A percentile compares a stretch with the other conserved stretches of the same genome.
Evolutionary conservation across 2,329 filamentous ascomycete species (phyloP).

Genomic region (Mycocentrospora acerina): DNA sequence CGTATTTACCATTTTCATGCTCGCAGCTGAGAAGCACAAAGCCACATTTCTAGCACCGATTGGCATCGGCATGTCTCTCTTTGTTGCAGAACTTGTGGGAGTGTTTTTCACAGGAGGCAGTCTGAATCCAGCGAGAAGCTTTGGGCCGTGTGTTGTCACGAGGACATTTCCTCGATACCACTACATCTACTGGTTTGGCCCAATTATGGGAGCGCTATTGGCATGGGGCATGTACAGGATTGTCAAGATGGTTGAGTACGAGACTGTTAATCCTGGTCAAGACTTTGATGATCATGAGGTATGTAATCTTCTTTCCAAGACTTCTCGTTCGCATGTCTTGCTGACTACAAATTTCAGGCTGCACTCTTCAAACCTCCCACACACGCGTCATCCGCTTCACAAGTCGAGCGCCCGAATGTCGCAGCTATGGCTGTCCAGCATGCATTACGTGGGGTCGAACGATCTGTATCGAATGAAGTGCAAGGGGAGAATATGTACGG

Average conservation of each 20-base stretch:
- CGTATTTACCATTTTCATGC: slow-evolving; percentile 55
- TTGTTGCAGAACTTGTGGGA: slow-evolving; percentile 58
- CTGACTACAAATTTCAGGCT: slow-evolving; percentile 11
- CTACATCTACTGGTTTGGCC: slow-evolving; percentile 48
- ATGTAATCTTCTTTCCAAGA: background rate
- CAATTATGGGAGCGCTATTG: slow-evolving; percentile 38
- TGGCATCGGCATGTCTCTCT: slow-evolving; percentile 70
- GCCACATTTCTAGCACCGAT: slow-evolving; percentile 71
- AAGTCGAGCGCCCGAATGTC: slow-evolving; percentile 37
- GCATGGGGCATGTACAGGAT: slow-evolving; percentile 44
- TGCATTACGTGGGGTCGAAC: slow-evolving; percentile 9
- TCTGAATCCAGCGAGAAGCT: slow-evolving; percentile 45
- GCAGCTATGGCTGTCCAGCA: slow-evolving; percentile 28
- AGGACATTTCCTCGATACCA: slow-evolving; percentile 42
- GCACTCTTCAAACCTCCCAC: slow-evolving; percentile 33
- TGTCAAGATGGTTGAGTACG: slow-evolving; percentile 44
- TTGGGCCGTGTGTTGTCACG: slow-evolving; percentile 45
- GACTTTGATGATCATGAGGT: slow-evolving; percentile 43
- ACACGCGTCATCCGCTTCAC: slow-evolving; percentile 22
- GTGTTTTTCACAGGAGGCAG: slow-evolving; percentile 48
- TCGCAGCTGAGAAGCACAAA: slow-evolving; percentile 72
- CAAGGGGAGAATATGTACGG: too few relatives aligned
- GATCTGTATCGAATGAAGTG: too few relatives aligned
- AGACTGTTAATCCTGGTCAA: slow-evolving; percentile 46
- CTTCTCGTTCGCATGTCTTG: background rate